phyloP scores from a whole-genome alignment of 768 basidiomycete genomes.

The Gyrodon lividus region DNA sequence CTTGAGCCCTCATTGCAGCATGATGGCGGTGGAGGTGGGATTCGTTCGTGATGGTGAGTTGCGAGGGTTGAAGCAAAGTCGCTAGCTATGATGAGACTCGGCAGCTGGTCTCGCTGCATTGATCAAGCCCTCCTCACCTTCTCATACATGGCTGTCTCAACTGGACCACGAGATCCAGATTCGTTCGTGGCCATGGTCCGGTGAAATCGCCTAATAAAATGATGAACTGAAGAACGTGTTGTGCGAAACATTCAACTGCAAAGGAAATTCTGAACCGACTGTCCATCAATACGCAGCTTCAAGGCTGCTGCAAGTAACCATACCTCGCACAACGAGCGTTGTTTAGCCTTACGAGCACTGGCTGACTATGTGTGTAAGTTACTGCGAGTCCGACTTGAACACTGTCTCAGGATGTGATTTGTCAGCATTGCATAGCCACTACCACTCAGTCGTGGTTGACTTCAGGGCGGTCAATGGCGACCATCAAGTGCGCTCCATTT shows the following conservation, averaged over 20 bases:
- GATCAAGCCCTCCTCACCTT: conserved; percentile 44
- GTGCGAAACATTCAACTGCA: conserved; percentile 25
- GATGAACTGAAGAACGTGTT: conserved; percentile 18
- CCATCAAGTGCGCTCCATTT: background rate
- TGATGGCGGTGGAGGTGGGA: conserved; percentile 87
- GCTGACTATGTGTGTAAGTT: too few relatives aligned
- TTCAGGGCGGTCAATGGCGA: background rate
- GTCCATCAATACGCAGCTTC: conserved; percentile 24
- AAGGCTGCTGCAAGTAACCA: conserved; percentile 7
- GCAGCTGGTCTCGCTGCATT: conserved; percentile 19
- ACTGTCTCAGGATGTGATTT: conserved; percentile 1
- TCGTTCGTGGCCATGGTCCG: conserved; percentile 28
- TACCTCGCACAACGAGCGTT: background rate
- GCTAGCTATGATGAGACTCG: conserved; percentile 50
- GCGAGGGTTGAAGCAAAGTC: conserved; percentile 56
- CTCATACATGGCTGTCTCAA: conserved; percentile 59
- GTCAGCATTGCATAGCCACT: background rate
- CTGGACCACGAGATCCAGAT: conserved; percentile 40
- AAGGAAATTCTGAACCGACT: conserved; percentile 7
- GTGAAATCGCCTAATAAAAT: conserved; percentile 18
- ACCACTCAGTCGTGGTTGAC: background rate
- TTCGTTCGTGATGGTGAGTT: conserved; percentile 72
- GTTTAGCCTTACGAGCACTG: conserved; percentile 7
- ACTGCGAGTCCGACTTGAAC: too few relatives aligned
- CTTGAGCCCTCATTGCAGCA: conserved; percentile 71